Conservation (phyloP, 306 rosid species). For the Abrus pulchellus region DNA sequence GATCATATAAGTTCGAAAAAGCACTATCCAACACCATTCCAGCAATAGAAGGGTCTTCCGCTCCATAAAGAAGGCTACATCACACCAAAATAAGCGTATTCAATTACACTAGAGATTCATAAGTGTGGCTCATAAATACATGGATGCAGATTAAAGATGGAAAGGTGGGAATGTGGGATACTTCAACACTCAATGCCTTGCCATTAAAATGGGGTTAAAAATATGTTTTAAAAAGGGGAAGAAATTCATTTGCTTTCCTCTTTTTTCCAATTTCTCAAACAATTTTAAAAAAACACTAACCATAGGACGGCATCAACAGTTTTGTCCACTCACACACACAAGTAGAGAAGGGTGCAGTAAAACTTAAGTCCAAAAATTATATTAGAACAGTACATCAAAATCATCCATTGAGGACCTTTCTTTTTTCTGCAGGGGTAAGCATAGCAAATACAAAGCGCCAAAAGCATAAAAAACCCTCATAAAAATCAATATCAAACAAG, state of each 20-base stretch:
- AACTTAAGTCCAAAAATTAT: slow-evolving; percentile 12
- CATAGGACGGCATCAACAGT: slow-evolving; percentile 29
- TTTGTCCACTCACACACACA: slow-evolving; percentile 7
- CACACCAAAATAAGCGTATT: slow-evolving; percentile 42
- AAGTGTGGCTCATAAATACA: slow-evolving; percentile 24
- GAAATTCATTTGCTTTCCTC: background rate
- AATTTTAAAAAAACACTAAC: background rate
- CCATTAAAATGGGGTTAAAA: background rate
- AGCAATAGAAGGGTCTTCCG: slow-evolving; percentile 95
- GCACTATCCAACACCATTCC: slow-evolving; percentile 99
- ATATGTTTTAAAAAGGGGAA: background rate
- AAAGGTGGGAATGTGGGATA: slow-evolving; percentile 10
- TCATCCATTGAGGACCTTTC: background rate
- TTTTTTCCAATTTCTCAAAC: slow-evolving; percentile 7
- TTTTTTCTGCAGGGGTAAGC: slow-evolving; percentile 1
- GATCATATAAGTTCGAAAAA: slow-evolving; percentile 90
- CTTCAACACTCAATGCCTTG: slow-evolving; percentile 29
- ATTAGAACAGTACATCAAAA: slow-evolving; percentile 24
- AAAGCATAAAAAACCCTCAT: slow-evolving; percentile 60
- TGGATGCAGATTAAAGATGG: background rate
- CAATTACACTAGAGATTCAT: slow-evolving; percentile 24
- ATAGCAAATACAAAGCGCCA: slow-evolving; percentile 37
- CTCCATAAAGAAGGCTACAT: slow-evolving; percentile 97
- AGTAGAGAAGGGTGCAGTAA: background rate
- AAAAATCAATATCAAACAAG: slow-evolving; percentile 27